Percentiles rank a stretch among this genome's conserved stretches.
Conservation (phyloP, 2,329 filamentous ascomycete species). For the Rugonectria rugulosa region DNA sequence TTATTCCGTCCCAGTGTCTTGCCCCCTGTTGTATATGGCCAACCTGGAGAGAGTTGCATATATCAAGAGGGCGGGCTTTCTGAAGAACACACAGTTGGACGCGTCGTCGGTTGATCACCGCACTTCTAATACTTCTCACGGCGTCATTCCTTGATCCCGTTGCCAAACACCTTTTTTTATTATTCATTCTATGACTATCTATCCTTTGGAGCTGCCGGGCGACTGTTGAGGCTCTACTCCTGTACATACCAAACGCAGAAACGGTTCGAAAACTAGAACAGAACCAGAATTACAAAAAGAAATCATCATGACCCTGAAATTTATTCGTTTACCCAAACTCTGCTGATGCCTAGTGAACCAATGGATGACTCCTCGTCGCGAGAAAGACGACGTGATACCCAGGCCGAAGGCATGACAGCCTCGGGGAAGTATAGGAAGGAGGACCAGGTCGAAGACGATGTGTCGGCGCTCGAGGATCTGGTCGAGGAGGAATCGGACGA, state of each 20-base stretch:
- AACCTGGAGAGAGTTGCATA: slow-evolving; percentile 1
- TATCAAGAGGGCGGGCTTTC: slow-evolving; percentile 7
- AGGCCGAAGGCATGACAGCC: too few species aligned
- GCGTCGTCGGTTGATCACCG: slow-evolving; percentile 10
- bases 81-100: slow-evolving; percentile 9
- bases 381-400: too few species aligned
- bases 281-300: background rate
- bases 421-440: too few species aligned
- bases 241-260: slow-evolving; percentile 36
- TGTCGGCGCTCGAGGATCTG: too few species aligned
- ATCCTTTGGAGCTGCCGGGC: slow-evolving; percentile 34
- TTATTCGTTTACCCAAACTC: too few species aligned
- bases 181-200: slow-evolving; percentile 23
- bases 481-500: too few species aligned
- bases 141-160: slow-evolving; percentile 4
- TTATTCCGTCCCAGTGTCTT: slow-evolving; percentile 30
- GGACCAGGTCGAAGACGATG: too few species aligned
- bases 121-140: slow-evolving; percentile 9
- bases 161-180: slow-evolving; percentile 7
- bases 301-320: too few species aligned
- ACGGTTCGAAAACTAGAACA: slow-evolving; percentile 19
- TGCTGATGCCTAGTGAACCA: too few species aligned
- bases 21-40: slow-evolving; percentile 16
- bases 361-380: too few species aligned
- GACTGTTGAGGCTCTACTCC: slow-evolving; percentile 24